Base-by-base conservation (phyloP, 495 filamentous ascomycete genomes). In the Trichocladium antarcticum region DNA sequence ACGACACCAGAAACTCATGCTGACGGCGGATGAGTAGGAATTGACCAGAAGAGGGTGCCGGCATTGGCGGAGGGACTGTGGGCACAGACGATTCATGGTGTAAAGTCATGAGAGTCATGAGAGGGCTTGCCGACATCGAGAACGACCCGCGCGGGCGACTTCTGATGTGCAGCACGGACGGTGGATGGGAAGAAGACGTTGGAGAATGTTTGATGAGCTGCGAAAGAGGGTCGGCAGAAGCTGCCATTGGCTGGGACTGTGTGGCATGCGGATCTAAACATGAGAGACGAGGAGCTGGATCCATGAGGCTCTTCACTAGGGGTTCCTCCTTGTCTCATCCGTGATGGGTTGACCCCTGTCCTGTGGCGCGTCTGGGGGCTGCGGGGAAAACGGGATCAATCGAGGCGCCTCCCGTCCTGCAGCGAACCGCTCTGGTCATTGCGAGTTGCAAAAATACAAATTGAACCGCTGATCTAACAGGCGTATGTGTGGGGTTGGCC, bases 311-410 rank as follows among this genome's bases (percentile, higher is more conserved):
- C 56, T 57, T 54, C 15, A 20, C 29, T 46, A 52, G 51, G 40
- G 56, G 52, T 51, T 53, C 45, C 28, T 47, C 19, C 47, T 53
- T 47, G 24, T 31, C 27, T 34, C 27, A 41, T 55, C 55, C 44
- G 42, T 40, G 55, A 49, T 51, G 41, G 24, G 48, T 22, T 47
- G 38, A 65, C 58, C 70, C 72, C 65, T 69, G 72, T 70, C 62
- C 60, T 74, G 68, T 58, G 65, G 73, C 72, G 67, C 57, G 60
- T 50, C 60, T 74, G 72, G 73, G 32, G 34, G 37, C 38, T 38
- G 51, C 49, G 39, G 40, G 39, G 17, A 22, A 19, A 6, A 35
- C 46, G 49, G 55, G 53, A 54, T 42, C 20, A n/a, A 22, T 22
- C 31, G 36, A 14, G 37, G 22, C 10, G 20, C 1, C 27, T 10